Conservation (phyloP, 2,329 filamentous ascomycete species). For the Laburnicola sp. region DNA sequence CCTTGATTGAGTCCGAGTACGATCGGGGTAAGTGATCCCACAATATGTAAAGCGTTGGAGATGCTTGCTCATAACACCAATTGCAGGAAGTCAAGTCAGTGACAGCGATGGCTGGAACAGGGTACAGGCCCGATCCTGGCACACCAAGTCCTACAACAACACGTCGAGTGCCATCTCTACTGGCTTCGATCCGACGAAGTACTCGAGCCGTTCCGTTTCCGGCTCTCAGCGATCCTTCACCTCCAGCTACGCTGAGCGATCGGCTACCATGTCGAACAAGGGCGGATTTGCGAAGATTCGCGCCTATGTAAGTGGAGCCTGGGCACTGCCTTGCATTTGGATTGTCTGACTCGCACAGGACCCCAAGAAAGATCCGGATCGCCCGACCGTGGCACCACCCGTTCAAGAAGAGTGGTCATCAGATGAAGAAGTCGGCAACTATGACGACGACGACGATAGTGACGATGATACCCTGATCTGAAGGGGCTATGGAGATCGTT, state of each 20-base stretch:
- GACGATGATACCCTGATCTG: slow-evolving; percentile 41
- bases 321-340: background rate
- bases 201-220: slow-evolving; percentile 16
- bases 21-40: background rate
- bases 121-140: slow-evolving; percentile 28
- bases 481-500: background rate
- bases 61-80: too few species aligned
- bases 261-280: slow-evolving; percentile 14
- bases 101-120: slow-evolving; percentile 18
- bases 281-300: slow-evolving; percentile 36
- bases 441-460: slow-evolving; percentile 43
- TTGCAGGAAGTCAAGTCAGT: background rate
- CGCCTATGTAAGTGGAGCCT: slow-evolving; percentile 28
- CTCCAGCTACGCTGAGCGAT: slow-evolving; percentile 32
- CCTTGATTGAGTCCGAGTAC: slow-evolving; percentile 29
- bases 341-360: slow-evolving; percentile 14
- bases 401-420: slow-evolving; percentile 39
- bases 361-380: slow-evolving; percentile 13
- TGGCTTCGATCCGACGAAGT: slow-evolving; percentile 24
- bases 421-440: slow-evolving; percentile 53
- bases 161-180: slow-evolving; percentile 12
- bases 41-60: too few species aligned
- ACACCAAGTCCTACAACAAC: slow-evolving; percentile 18
- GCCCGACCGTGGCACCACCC: slow-evolving; percentile 2
- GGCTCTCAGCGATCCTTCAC: slow-evolving; percentile 23